Percentiles rank a stretch among this genome's conserved stretches.
These are phyloP conservation scores for Nicotiana knightiana DNA, from an alignment of 257 asterid species.

Conservation along the genomic window DNA sequence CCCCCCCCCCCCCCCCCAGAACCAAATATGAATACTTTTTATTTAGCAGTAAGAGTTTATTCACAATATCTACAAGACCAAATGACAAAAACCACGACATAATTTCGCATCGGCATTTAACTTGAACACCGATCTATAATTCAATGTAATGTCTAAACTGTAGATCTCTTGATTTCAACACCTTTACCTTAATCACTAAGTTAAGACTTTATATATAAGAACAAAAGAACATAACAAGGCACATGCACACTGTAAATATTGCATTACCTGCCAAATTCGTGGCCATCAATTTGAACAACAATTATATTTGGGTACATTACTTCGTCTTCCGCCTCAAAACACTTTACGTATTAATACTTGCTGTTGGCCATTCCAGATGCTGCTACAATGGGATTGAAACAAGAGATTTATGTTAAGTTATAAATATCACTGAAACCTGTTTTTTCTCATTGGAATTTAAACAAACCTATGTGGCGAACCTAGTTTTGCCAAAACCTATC, in stretches of 20 bases:
- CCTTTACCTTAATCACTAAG: background rate
- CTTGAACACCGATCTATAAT: background rate
- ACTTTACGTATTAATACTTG: constrained; percentile 82
- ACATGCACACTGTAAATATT: background rate
- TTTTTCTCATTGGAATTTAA: background rate
- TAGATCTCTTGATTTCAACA: background rate
- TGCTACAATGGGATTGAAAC: background rate
- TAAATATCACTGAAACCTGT: background rate
- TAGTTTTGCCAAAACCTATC: no score
- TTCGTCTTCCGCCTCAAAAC: constrained; percentile 63
- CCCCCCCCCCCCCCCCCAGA: no score
- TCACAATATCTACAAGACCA: background rate
- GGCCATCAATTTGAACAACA: constrained; percentile 48
- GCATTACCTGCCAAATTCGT: constrained; percentile 44
- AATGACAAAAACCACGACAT: background rate
- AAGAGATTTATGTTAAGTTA: background rate
- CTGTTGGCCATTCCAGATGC: constrained; percentile 58
- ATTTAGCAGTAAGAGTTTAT: no score
- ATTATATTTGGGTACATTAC: constrained; percentile 57
- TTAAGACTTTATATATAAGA: background rate
- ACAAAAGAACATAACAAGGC: background rate
- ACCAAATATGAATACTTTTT: no score
- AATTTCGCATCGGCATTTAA: background rate
- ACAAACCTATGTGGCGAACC: background rate
- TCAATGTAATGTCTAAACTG: background rate